phyloP scores from a whole-genome alignment of 345 rosid species.

The Lepidium didymum region DNA sequence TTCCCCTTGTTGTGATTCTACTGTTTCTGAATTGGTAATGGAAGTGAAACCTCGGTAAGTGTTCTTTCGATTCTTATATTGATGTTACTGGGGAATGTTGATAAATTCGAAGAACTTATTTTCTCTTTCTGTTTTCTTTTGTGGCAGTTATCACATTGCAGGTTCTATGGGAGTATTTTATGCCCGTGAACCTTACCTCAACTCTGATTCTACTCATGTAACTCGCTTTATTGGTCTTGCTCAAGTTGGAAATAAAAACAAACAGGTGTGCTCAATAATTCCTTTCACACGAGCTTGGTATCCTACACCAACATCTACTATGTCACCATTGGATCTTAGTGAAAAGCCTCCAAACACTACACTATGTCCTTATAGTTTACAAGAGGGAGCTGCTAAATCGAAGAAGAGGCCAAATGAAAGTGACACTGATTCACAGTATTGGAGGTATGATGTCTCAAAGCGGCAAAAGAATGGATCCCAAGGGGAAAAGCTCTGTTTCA shows the following conservation, averaged over 20 bases:
- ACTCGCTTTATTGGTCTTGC: conserved; percentile 96
- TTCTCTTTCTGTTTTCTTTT: conserved; percentile 1
- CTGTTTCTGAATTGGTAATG: conserved; percentile 59
- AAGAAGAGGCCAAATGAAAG: conserved; percentile 44
- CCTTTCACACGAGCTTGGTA: neutral
- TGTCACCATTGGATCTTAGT: conserved; percentile 77
- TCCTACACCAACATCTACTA: conserved; percentile 65
- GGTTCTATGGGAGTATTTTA: conserved; percentile 78
- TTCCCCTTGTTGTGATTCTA: conserved; percentile 45
- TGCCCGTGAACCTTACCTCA: conserved; percentile 82
- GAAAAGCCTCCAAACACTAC: conserved; percentile 64
- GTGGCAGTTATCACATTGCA: conserved; percentile 78
- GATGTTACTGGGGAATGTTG: neutral
- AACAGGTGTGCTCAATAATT: conserved; percentile 47
- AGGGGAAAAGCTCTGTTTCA: conserved; percentile 64
- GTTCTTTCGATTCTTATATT: neutral
- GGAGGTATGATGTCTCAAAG: conserved; percentile 93
- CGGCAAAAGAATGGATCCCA: conserved; percentile 60
- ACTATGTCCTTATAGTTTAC: conserved; percentile 49
- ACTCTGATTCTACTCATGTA: conserved; percentile 58
- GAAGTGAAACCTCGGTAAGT: conserved; percentile 91
- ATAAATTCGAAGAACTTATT: neutral
- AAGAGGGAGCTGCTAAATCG: conserved; percentile 43
- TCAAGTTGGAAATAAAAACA: conserved; percentile 78
- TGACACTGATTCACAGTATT: conserved; percentile 63